A percentile compares a stretch with the other conserved stretches of the same genome.
phyloP scores from a whole-genome alignment of 2,329 filamentous ascomycete genomes.

The Aspergillus fructus region DNA sequence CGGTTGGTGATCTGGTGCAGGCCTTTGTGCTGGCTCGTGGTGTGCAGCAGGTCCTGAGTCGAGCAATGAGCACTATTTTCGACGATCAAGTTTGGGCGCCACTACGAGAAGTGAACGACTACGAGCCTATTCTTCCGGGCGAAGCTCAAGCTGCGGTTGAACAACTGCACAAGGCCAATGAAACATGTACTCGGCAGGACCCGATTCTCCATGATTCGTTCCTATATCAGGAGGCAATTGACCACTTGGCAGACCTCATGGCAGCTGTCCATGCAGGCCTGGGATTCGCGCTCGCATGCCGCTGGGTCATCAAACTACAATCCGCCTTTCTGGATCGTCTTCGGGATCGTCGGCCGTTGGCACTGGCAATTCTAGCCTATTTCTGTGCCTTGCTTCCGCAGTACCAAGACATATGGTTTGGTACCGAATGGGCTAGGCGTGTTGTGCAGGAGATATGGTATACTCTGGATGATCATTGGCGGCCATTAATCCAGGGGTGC shows the following conservation, averaged over 20 bases:
- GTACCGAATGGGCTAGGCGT: slow-evolving; percentile 63
- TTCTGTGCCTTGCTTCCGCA: slow-evolving; percentile 60
- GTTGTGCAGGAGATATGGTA: slow-evolving; percentile 62
- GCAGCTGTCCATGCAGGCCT: slow-evolving; percentile 34
- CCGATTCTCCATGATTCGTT: slow-evolving; percentile 23
- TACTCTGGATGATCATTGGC: slow-evolving; percentile 32
- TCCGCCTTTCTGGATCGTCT: slow-evolving; percentile 37
- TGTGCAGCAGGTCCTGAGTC: slow-evolving; percentile 32
- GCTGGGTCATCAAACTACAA: slow-evolving; percentile 39
- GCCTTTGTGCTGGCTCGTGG: slow-evolving; percentile 36
- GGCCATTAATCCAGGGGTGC: slow-evolving; percentile 28
- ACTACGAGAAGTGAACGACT: slow-evolving; percentile 27
- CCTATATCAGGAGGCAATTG: slow-evolving; percentile 26
- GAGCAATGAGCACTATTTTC: slow-evolving; percentile 24
- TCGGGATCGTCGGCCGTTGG: slow-evolving; percentile 37
- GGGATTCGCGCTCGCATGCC: slow-evolving; percentile 50
- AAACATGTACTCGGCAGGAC: slow-evolving; percentile 20
- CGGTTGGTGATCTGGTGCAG: slow-evolving; percentile 34
- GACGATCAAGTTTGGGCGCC: slow-evolving; percentile 26
- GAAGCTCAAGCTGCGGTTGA: slow-evolving; percentile 21
- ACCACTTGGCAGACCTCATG: slow-evolving; percentile 28
- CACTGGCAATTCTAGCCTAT: slow-evolving; percentile 61
- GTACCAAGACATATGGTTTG: slow-evolving; percentile 63
- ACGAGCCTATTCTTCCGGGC: slow-evolving; percentile 20
- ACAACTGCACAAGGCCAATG: slow-evolving; percentile 29